Evolutionary conservation across 768 basidiomycete species (phyloP).

Genomic region (Gautieria morchelliformis): DNA sequence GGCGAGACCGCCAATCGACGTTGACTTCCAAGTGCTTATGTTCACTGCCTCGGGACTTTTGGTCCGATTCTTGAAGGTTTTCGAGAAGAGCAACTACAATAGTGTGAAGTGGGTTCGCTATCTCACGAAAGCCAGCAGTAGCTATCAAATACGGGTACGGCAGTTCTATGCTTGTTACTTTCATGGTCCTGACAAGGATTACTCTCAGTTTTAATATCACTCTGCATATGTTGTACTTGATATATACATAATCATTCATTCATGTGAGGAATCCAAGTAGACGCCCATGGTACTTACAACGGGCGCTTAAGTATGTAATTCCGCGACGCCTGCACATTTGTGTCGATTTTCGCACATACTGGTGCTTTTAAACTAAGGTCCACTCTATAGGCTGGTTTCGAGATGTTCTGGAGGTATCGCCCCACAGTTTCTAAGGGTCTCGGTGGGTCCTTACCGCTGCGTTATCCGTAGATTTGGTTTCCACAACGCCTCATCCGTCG

Average conservation of each 20-base stretch:
- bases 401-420: conserved; percentile 42
- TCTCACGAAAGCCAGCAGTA: conserved; percentile 86
- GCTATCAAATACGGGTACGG: conserved; percentile 84
- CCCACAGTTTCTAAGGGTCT: background rate
- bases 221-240: background rate
- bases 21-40: conserved; percentile 99
- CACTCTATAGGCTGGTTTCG: background rate
- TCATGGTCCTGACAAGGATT: no score
- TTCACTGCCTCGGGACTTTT: conserved; percentile 94
- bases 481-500: conserved; percentile 81
- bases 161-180: background rate
- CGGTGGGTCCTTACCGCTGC: background rate
- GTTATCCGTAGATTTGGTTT: conserved; percentile 66
- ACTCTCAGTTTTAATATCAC: background rate
- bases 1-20: conserved; percentile 95
- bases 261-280: background rate
- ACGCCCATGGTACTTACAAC: background rate
- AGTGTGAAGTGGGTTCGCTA: conserved; percentile 96
- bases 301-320: background rate
- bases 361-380: background rate
- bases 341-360: background rate
- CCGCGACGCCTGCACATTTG: background rate
- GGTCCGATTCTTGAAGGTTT: conserved; percentile 95
- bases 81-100: conserved; percentile 91
- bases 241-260: background rate